These are phyloP conservation scores for Trypanosoma grayi DNA, from an alignment of 208 protist species.

Conservation along the genomic window DNA sequence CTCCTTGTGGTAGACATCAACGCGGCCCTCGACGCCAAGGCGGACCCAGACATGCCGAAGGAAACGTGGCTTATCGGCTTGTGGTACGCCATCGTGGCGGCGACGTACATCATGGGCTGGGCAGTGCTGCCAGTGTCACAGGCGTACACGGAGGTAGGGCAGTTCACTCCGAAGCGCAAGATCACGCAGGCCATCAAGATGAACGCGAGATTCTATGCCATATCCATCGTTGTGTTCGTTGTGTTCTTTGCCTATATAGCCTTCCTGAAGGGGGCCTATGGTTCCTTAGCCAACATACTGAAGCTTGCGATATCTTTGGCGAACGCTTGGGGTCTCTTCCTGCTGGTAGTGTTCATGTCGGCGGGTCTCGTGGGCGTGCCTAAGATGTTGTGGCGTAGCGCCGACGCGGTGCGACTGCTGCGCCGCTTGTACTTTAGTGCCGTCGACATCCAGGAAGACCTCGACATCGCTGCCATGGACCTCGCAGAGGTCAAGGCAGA, in stretches of 20 bases:
- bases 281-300: constrained; percentile 41
- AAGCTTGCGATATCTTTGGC: constrained; percentile 83
- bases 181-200: constrained; percentile 67
- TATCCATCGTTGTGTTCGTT: constrained; percentile 62
- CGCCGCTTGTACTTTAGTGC: constrained; percentile 59
- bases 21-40: constrained; percentile 46
- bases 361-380: constrained; percentile 84
- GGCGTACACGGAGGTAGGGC: constrained; percentile 80
- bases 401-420: constrained; percentile 56
- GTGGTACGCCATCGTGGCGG: constrained; percentile 85
- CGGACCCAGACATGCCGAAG: constrained; percentile 7
- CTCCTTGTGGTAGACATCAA: constrained; percentile 87
- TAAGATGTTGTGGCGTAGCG: constrained; percentile 78
- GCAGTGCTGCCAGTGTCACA: constrained; percentile 83
- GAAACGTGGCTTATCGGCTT: constrained; percentile 71
- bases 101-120: constrained; percentile 87
- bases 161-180: constrained; percentile 64
- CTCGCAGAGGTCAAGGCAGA: constrained; percentile 75
- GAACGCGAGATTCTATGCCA: constrained; percentile 82
- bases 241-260: constrained; percentile 75
- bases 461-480: constrained; percentile 86
- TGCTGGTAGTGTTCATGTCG: constrained; percentile 86
- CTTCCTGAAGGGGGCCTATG: constrained; percentile 75
- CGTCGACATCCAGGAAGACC: constrained; percentile 84
- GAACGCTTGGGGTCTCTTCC: constrained; percentile 89